Conservation (phyloP, 495 filamentous ascomycete genomes). For the Eremomyces bilateralis region DNA sequence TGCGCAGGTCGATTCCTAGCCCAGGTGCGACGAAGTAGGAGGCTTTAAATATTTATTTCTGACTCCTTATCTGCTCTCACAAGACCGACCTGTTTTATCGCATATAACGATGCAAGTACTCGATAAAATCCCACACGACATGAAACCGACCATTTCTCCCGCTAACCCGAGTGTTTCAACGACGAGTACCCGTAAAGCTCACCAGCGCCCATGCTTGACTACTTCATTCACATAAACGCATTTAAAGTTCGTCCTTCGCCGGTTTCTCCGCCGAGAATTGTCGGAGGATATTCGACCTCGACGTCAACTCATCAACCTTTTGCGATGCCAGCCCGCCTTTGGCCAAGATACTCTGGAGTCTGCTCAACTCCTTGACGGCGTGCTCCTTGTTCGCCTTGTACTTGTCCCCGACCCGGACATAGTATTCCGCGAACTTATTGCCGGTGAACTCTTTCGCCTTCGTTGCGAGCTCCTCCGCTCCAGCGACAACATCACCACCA, state of each 20-base stretch:
- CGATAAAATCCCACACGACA: too few species aligned
- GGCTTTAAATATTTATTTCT: too few species aligned
- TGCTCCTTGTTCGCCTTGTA: constrained; percentile 52
- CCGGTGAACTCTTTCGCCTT: constrained; percentile 27
- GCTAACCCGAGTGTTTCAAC: too few species aligned
- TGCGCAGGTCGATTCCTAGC: too few species aligned
- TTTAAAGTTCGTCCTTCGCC: constrained; percentile 10
- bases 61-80: too few species aligned
- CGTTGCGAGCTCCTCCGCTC: constrained; percentile 32
- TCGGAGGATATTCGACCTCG: constrained; percentile 70
- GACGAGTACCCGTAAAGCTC: too few species aligned
- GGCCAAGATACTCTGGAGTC: constrained; percentile 55
- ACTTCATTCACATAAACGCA: too few species aligned
- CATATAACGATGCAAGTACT: too few species aligned
- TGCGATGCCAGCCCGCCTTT: constrained; percentile 70
- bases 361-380: constrained; percentile 63
- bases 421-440: constrained; percentile 84
- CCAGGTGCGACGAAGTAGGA: too few species aligned
- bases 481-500: constrained; percentile 11
- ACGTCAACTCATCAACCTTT: constrained; percentile 77
- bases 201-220: too few species aligned
- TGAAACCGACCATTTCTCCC: too few species aligned
- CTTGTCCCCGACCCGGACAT: constrained; percentile 77
- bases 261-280: constrained; percentile 49
- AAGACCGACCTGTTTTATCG: too few species aligned